Percentiles rank a stretch among this genome's conserved stretches.
Evolutionary conservation across 352 stramenopile genomes (phyloP).

Genomic region (Aphanomyces cochlioides): DNA sequence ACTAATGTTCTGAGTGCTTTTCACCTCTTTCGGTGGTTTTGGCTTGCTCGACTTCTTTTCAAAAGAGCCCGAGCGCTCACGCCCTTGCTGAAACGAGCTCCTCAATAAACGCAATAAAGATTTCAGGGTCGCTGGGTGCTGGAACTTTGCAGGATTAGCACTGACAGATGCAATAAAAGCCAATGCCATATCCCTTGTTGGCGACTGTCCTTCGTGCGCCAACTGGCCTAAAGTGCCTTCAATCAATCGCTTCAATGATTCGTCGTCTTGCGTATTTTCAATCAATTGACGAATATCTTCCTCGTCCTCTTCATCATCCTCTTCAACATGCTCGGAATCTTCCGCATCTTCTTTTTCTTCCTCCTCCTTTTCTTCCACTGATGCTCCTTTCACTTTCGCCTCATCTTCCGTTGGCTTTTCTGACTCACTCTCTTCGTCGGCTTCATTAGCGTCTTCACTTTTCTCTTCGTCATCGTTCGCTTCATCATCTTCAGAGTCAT

Average conservation of each 20-base stretch:
- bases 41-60: slow-evolving; percentile 38
- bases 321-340: not conserved
- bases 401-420: not conserved
- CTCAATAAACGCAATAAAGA: slow-evolving; percentile 70
- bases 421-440: slow-evolving; percentile 1
- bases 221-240: slow-evolving; percentile 12
- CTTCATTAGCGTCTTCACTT: slow-evolving; percentile 24
- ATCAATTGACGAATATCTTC: slow-evolving; percentile 15
- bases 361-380: not conserved
- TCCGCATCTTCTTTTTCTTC: slow-evolving; percentile 9
- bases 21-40: slow-evolving; percentile 23
- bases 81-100: slow-evolving; percentile 65
- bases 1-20: slow-evolving; percentile 42
- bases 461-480: slow-evolving; percentile 14
- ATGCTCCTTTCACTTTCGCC: not conserved
- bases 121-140: slow-evolving; percentile 57
- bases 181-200: not conserved
- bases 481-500: slow-evolving; percentile 24
- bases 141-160: slow-evolving; percentile 35
- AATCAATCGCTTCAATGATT: slow-evolving; percentile 13
- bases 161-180: slow-evolving; percentile 18
- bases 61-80: slow-evolving; percentile 17
- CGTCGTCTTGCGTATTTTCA: slow-evolving; percentile 18
- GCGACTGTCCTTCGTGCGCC: not conserved
- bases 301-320: slow-evolving; percentile 17